Evolutionary conservation across 352 stramenopile species (phyloP), one percentile per base, ranked within the genome.

Genomic region (Peronospora farinosa): DNA sequence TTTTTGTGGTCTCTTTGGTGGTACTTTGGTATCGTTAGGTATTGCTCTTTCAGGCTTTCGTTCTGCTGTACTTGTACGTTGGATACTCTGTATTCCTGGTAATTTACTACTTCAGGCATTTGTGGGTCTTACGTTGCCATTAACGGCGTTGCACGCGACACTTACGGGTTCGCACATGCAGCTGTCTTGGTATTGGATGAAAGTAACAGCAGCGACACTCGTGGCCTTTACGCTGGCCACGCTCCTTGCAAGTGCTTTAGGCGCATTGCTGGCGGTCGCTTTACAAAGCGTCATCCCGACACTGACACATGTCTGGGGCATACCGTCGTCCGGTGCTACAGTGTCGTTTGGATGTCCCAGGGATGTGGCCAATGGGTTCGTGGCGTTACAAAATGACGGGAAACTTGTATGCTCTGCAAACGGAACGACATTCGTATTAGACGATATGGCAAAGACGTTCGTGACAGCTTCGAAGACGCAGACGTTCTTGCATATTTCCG

Each of bases 231-330:
- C 64, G 32, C 41, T 47, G 3, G 51, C 61, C 8, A 78, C 70
- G 37, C 37, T 86, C 28, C 61, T 61, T 40, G 74, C 69, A 28
- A 79, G 74, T 36, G 47, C 54, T 0, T n/a, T 88, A 15, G 77
- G 77, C 12, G 65, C 64, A 19, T 30, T 84, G n/a, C 40, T 83
- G 15, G 66, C 55, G 12, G 43, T 78, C 15, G 60, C 50, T n/a
- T 58, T 76, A 19, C 57, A 65, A 27, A 55, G 63, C 16, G 54
- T 74, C 32, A 65, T 84, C 7, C 54, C 56, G 2, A 9, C 21
- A 11, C 58, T 81, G 28, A 51, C 40, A 31, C 52, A 47, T 27
- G 56, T 36, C 21, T 55, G 65, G 57, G 27, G 57, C 4, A 35
- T 53, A 5, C 8, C 52, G 3, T 8, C 46, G 3, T 46, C 45